Evolutionary conservation across 2,329 filamentous ascomycete species (phyloP), one percentile per base, ranked within the genome.

Genomic region (Ustulina deusta): DNA sequence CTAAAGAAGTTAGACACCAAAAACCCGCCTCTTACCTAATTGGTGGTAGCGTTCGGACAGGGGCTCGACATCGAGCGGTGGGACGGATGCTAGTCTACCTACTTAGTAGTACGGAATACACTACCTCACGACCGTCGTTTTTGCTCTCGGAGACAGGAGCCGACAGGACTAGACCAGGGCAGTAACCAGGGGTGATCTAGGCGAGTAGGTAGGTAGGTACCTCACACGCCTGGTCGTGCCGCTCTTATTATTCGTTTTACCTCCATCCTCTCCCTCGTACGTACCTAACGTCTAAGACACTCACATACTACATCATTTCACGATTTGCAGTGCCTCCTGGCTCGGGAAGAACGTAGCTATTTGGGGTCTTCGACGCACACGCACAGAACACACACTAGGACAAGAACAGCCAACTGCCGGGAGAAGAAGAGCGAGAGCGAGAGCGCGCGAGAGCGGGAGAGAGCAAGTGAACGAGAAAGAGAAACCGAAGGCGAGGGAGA

Each of bases 101-200:
- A n/a, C n/a, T n/a, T n/a, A n/a, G n/a, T n/a, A n/a, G 32, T 46
- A 54, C 49, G 29, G 36, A 51, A 46, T 52, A 32, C 27, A 17
- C 49, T 52, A 67, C 62, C 51, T 67, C 62, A 68, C 61, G 69
- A 71, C 69, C 52, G 69, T 70, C 68, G 22, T 52, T 71, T 65
- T 71, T 71, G 60, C 55, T 58, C 55, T 70, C 69, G 69, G 69
- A 71, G 69, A 64, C 61, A 11, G 62, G 69, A 71, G 62, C 69
- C 69, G 69, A 71, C 69, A 25, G 61, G 52, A 68, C 68, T 65
- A 65, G 69, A 63, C 63, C 61, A 59, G 49, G 49, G 49, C 27
- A 52, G 49, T 6, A 34, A n/a, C 49, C 49, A 52, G 65, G 68
- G 64, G 62, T 48, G 13, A 25, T 34, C 42, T 54, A 62, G 63